Conservation (phyloP, 2,329 filamentous ascomycete species). For the Penicillium sp. region DNA sequence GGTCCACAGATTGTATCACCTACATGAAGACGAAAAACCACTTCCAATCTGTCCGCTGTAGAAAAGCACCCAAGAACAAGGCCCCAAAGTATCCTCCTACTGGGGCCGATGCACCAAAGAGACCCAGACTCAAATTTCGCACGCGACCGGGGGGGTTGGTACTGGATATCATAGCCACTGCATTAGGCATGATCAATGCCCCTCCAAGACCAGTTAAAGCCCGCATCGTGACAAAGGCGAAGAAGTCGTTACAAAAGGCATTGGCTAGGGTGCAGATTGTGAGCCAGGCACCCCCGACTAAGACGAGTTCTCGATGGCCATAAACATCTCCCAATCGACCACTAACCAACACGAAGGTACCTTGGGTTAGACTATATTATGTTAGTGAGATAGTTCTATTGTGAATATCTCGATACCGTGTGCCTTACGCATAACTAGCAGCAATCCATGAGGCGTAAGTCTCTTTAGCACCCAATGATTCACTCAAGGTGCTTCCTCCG, state of each 20-base stretch:
- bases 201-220: constrained; percentile 54
- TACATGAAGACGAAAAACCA: constrained; percentile 47
- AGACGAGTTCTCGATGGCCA: constrained; percentile 57
- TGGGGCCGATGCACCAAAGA: constrained; percentile 52
- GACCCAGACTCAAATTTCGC: constrained; percentile 48
- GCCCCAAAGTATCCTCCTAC: constrained; percentile 48
- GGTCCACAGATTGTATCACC: not conserved
- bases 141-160: constrained; percentile 50
- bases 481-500: constrained; percentile 24
- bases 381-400: not conserved
- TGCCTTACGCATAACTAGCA: constrained; percentile 28
- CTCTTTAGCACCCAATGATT: constrained; percentile 20
- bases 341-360: constrained; percentile 59
- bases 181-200: constrained; percentile 54
- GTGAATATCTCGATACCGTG: not conserved
- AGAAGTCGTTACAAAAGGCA: constrained; percentile 49
- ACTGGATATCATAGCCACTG: constrained; percentile 51
- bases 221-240: constrained; percentile 46
- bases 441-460: constrained; percentile 30
- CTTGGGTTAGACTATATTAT: constrained; percentile 48
- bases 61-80: constrained; percentile 43
- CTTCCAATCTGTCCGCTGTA: constrained; percentile 38
- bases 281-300: constrained; percentile 58
- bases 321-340: constrained; percentile 59
- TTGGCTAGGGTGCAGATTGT: constrained; percentile 53